Evolutionary conservation across 2,329 filamentous ascomycete genomes (phyloP).

Genomic region (Pseudogymnoascus sp.): DNA sequence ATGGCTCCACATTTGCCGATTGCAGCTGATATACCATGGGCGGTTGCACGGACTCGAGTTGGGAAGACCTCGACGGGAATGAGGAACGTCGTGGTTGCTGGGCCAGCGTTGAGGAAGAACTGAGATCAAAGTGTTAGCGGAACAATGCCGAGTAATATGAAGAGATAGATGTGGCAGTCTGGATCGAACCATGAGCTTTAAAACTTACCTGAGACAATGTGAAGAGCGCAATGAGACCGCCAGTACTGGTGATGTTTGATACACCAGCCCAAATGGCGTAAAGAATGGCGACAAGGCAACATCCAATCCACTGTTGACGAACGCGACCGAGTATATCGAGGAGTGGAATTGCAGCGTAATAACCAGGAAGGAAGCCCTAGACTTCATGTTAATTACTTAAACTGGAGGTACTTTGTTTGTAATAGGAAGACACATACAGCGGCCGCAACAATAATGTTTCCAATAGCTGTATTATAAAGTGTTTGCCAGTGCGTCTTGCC

Average conservation of each 20-base stretch:
- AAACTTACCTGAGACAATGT: not conserved
- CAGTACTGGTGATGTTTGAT: not conserved
- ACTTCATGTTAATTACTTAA: not conserved
- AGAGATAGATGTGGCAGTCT: not conserved
- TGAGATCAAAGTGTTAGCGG: conserved; percentile 27
- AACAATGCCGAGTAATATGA: not conserved
- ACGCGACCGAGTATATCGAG: conserved; percentile 6
- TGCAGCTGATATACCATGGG: conserved; percentile 53
- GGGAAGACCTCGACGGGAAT: conserved; percentile 58
- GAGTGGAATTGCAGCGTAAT: not conserved
- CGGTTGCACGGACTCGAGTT: conserved; percentile 53
- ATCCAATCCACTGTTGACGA: not conserved
- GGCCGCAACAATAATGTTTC: conserved; percentile 7
- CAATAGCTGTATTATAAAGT: conserved; percentile 9
- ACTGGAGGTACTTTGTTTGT: not conserved
- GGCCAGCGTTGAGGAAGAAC: conserved; percentile 41
- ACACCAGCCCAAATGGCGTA: conserved; percentile 10
- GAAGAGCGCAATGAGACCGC: conserved; percentile 27
- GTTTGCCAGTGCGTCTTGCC: conserved; percentile 2
- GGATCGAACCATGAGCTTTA: not conserved
- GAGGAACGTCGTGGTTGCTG: conserved; percentile 56
- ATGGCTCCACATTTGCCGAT: conserved; percentile 51
- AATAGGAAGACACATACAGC: conserved; percentile 3
- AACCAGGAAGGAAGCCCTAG: conserved; percentile 3
- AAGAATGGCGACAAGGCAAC: not conserved